phyloP scores from a whole-genome alignment of 2,329 filamentous ascomycete species.

The Verticillium zaregamsianum region DNA sequence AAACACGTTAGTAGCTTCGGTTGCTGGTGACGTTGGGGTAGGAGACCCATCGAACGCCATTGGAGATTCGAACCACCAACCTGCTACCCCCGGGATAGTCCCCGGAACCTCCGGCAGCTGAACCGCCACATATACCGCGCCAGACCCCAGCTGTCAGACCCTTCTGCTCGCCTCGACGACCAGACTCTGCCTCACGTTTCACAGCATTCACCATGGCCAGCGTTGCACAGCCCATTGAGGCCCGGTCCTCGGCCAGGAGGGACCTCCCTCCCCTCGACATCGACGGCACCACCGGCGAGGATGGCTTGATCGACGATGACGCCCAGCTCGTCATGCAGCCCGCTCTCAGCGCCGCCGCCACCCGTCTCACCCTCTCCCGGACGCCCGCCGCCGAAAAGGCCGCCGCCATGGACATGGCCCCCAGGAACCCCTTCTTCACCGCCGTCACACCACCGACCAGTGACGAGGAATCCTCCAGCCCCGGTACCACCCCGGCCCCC shows the following conservation, averaged over 20 bases:
- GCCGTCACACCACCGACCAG: not conserved
- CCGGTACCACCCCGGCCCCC: not conserved
- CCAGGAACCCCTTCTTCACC: conserved; percentile 30
- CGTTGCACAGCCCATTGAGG: not conserved
- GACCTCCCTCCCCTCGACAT: not conserved
- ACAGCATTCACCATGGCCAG: not conserved
- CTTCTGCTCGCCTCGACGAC: not conserved
- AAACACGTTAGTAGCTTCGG: not conserved
- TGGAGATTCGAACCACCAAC: not conserved
- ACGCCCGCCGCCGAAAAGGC: conserved; percentile 56
- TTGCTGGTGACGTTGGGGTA: not conserved
- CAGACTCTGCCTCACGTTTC: not conserved
- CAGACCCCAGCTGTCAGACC: not conserved
- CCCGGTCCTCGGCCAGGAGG: not conserved
- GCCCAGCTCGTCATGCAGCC: conserved; percentile 58
- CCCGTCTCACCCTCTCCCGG: conserved; percentile 47
- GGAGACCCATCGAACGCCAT: not conserved
- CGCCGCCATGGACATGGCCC: conserved; percentile 44
- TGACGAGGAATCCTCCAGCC: not conserved
- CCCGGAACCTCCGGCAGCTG: not conserved
- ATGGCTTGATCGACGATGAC: conserved; percentile 43
- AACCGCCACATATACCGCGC: not conserved
- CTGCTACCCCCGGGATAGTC: not conserved
- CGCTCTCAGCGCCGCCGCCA: conserved; percentile 52
- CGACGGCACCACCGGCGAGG: conserved; percentile 18